Evolutionary conservation across 805 yeast species (phyloP).

Genomic region (Hyphopichia homilentoma): DNA sequence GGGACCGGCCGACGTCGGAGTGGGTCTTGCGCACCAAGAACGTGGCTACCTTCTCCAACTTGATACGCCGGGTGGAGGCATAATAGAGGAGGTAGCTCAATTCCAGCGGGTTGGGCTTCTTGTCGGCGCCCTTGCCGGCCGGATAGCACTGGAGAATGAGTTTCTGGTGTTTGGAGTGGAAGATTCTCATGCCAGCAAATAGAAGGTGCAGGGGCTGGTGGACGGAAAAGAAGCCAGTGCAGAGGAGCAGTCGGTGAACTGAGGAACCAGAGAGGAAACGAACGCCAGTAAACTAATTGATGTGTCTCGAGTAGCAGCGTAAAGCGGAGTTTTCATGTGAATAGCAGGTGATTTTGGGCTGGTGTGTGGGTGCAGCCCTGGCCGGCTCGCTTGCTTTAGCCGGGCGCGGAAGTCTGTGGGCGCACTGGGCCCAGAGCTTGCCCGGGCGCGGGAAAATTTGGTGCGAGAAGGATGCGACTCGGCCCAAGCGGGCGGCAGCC

Average conservation of each 20-base stretch:
- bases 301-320: too few relatives aligned
- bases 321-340: too few relatives aligned
- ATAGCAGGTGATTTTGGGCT: too few relatives aligned
- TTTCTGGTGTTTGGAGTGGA: conserved; percentile 83
- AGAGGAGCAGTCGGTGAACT: neutral
- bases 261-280: neutral
- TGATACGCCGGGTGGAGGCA: conserved; percentile 84
- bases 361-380: too few relatives aligned
- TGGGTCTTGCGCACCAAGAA: conserved; percentile 61
- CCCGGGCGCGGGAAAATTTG: too few relatives aligned
- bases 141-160: conserved; percentile 91
- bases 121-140: conserved; percentile 79
- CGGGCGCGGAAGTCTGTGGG: too few relatives aligned
- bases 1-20: conserved; percentile 55
- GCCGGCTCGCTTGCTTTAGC: too few relatives aligned
- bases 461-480: too few relatives aligned
- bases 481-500: too few relatives aligned
- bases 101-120: conserved; percentile 90
- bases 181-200: conserved; percentile 26
- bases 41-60: conserved; percentile 79
- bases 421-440: too few relatives aligned
- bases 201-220: neutral
- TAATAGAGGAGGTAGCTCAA: conserved; percentile 83
- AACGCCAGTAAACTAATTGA: neutral
- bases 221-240: neutral